Conservation (phyloP, 495 filamentous ascomycete species). For the Staphylotrichum longicolle region DNA sequence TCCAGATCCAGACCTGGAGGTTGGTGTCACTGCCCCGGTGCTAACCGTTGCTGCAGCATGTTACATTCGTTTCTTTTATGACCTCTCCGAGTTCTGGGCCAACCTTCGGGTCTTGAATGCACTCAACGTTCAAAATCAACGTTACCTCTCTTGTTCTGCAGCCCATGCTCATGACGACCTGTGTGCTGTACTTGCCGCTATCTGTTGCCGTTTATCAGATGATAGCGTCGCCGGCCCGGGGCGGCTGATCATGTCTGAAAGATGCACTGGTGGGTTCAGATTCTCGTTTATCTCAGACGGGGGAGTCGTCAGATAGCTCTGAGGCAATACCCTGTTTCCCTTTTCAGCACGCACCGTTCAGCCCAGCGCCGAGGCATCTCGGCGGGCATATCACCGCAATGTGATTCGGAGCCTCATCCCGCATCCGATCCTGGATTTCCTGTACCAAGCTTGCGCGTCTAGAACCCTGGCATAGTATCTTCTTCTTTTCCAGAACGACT, state of each 20-base stretch:
- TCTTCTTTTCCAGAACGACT: neutral
- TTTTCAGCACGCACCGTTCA: neutral
- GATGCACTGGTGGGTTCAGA: neutral
- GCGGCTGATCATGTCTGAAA: neutral
- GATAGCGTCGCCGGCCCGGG: neutral
- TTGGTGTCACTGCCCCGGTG: too few relatives aligned
- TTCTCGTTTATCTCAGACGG: conserved; percentile 1
- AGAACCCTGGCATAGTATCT: neutral
- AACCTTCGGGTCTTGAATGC: too few relatives aligned
- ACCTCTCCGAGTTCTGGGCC: too few relatives aligned
- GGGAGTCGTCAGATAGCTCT: neutral
- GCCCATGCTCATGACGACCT: too few relatives aligned
- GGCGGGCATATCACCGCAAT: neutral
- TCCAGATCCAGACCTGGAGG: too few relatives aligned
- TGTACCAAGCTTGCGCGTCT: conserved; percentile 3
- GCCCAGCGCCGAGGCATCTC: neutral
- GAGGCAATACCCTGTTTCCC: too few relatives aligned
- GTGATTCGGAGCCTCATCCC: conserved; percentile 9
- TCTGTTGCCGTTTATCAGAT: neutral
- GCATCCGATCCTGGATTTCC: neutral
- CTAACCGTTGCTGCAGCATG: too few relatives aligned
- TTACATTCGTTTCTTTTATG: too few relatives aligned
- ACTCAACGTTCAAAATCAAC: too few relatives aligned
- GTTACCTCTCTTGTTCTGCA: too few relatives aligned
- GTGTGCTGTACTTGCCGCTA: neutral